These are phyloP conservation scores for Venturia nashicola DNA, from an alignment of 2,329 filamentous ascomycete species.

Conservation along the genomic window DNA sequence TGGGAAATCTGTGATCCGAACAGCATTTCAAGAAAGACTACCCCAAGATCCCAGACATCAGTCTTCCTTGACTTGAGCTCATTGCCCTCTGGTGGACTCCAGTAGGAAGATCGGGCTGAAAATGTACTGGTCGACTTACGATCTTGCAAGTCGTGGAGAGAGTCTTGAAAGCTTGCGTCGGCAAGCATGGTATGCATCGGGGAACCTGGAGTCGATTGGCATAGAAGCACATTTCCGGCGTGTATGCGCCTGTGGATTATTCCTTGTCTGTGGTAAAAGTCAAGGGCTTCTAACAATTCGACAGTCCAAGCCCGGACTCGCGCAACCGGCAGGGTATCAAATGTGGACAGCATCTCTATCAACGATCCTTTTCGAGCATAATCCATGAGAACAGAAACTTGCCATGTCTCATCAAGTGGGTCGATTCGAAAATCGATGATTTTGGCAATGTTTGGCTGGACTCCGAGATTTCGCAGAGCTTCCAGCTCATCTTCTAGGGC, in stretches of 20 bases:
- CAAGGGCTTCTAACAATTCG: slow-evolving; percentile 77
- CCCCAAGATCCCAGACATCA: slow-evolving; percentile 90
- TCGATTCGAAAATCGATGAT: slow-evolving; percentile 72
- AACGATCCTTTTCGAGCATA: slow-evolving; percentile 74
- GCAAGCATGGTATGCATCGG: slow-evolving; percentile 59
- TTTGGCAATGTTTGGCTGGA: slow-evolving; percentile 59
- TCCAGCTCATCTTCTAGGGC: slow-evolving; percentile 67
- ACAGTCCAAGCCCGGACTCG: slow-evolving; percentile 84
- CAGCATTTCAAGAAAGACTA: slow-evolving; percentile 87
- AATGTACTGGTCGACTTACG: slow-evolving; percentile 38
- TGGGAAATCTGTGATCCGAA: slow-evolving; percentile 69
- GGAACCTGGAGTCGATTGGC: slow-evolving; percentile 54
- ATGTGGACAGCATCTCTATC: slow-evolving; percentile 67
- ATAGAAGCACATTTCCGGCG: slow-evolving; percentile 65
- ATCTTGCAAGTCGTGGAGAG: slow-evolving; percentile 50
- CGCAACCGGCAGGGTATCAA: slow-evolving; percentile 58
- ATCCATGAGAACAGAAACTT: slow-evolving; percentile 62
- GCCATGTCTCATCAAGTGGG: slow-evolving; percentile 47
- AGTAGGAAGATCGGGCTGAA: slow-evolving; percentile 64
- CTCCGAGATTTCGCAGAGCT: slow-evolving; percentile 58
- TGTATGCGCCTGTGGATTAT: slow-evolving; percentile 77
- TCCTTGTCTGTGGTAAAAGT: slow-evolving; percentile 75
- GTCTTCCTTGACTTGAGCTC: slow-evolving; percentile 54
- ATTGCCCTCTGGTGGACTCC: slow-evolving; percentile 65
- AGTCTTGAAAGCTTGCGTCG: slow-evolving; percentile 59